phyloP scores from a whole-genome alignment of 225 moss, liverwort and hornwort species.

The Physcomitrium patens region DNA sequence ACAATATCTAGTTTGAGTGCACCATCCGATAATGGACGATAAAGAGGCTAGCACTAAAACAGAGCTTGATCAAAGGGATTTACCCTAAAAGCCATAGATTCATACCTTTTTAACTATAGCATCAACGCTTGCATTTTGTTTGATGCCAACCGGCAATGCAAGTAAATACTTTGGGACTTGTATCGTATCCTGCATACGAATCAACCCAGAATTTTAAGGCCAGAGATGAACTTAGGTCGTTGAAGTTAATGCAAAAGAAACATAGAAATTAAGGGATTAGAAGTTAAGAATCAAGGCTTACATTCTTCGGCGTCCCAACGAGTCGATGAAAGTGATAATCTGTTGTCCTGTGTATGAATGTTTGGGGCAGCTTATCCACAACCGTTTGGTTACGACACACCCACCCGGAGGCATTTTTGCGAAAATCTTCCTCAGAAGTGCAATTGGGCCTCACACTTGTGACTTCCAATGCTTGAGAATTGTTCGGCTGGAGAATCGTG shows the following conservation, averaged over 20 bases:
- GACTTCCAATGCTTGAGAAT: not conserved
- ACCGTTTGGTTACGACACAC: slow-evolving; percentile 53
- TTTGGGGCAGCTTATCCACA: slow-evolving; percentile 59
- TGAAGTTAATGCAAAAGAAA: not conserved
- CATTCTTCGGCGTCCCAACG: slow-evolving; percentile 52
- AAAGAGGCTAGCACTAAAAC: not conserved
- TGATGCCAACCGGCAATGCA: slow-evolving; percentile 68
- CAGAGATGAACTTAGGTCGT: no score
- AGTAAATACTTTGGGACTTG: slow-evolving; percentile 60
- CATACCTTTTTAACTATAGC: slow-evolving; percentile 63
- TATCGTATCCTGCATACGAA: slow-evolving; percentile 53
- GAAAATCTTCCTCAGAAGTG: slow-evolving; percentile 17
- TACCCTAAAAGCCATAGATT: not conserved
- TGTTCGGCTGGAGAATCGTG: slow-evolving; percentile 16
- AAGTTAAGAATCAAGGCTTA: not conserved
- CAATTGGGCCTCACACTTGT: slow-evolving; percentile 13
- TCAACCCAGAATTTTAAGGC: not conserved
- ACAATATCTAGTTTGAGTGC: not conserved
- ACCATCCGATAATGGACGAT: no score
- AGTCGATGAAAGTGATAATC: slow-evolving; percentile 60
- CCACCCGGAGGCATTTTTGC: slow-evolving; percentile 51
- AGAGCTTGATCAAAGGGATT: not conserved
- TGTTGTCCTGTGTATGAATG: slow-evolving; percentile 57
- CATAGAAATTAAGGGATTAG: no score
- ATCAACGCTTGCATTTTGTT: slow-evolving; percentile 63